phyloP scores from a whole-genome alignment of 2,329 filamentous ascomycete species.

The Penicillium oxalicum region DNA sequence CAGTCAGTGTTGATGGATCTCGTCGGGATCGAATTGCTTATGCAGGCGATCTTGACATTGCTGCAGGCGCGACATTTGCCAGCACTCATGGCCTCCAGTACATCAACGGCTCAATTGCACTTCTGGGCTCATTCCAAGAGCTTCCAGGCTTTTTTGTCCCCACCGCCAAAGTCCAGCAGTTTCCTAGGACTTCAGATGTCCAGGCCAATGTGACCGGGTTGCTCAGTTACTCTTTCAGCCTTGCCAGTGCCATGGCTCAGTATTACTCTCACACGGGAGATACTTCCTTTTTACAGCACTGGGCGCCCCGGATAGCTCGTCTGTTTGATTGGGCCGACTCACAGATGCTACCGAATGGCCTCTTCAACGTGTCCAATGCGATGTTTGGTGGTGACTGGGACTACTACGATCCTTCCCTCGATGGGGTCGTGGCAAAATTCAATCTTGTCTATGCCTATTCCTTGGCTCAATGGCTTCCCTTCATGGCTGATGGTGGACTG shows the following conservation, averaged over 20 bases:
- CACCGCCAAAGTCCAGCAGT: slow-evolving; percentile 10
- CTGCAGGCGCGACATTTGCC: slow-evolving; percentile 7
- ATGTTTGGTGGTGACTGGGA: slow-evolving; percentile 11
- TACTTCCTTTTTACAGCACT: slow-evolving; percentile 4
- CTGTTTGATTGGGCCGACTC: slow-evolving; percentile 14
- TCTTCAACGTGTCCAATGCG: slow-evolving; percentile 10
- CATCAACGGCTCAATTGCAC: slow-evolving; percentile 11
- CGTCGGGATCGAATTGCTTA: slow-evolving; percentile 16
- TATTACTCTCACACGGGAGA: slow-evolving; percentile 10
- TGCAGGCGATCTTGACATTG: slow-evolving; percentile 11
- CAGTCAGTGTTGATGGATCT: slow-evolving; percentile 33
- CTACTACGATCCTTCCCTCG: slow-evolving; percentile 9
- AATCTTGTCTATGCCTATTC: slow-evolving; percentile 11
- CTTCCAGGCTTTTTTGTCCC: slow-evolving; percentile 9
- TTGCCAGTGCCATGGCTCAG: slow-evolving; percentile 6
- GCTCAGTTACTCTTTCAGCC: slow-evolving; percentile 11
- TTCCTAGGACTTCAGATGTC: slow-evolving; percentile 2
- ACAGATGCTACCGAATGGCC: slow-evolving; percentile 6
- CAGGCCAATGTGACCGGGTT: slow-evolving; percentile 11
- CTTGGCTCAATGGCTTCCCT: slow-evolving; percentile 8
- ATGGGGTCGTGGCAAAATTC: slow-evolving; percentile 9
- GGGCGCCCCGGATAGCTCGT: slow-evolving; percentile 4
- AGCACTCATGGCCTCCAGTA: slow-evolving; percentile 9
- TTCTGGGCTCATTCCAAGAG: slow-evolving; percentile 11
- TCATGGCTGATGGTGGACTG: slow-evolving; percentile 1